Base-by-base conservation (phyloP, 257 asterid species). In the Anisodus tanguticus region DNA sequence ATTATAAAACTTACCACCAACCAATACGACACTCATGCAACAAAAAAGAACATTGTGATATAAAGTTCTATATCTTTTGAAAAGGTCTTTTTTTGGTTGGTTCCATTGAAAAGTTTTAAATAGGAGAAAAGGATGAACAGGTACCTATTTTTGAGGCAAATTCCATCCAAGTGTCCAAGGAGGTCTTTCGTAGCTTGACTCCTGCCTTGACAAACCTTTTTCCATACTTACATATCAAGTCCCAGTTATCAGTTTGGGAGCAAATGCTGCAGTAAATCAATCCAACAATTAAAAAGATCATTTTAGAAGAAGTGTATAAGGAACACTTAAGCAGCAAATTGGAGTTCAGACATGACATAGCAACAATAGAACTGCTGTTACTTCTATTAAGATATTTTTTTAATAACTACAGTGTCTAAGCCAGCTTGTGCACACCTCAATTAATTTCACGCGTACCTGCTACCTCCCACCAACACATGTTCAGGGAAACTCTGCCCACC, bases 121-220 rank as follows among this genome's bases (percentile, higher is more conserved):
- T 84, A 83, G 80, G 26, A 53, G 59, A 80, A 74, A 39, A 74
- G 80, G 41, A 88, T 31, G 47, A 77, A 37, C 43, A 9, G 67
- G 86, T 70, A 93, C 99, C 99, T 89, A 85, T 90, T 85, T 81
- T 92, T 37, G 96, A 92, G 72, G 98, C 93, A 90, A 93, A 90
- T 35, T 94, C 98, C 98, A 97, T 97, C 99, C 98, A 97, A 83
- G 84, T 54, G 41, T 91, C 96, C 84, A 93, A 91, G 82, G 98
- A 86, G 87, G 88, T 76, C 91, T 88, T 93, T 64, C 98, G 87
- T 63, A 95, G 92, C 53, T 84, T 92, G 64, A 93, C 93, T 86
- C 95, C 97, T 37, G 94, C 94, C 79, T 58, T 89, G 83, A 90
- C 88, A 83, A 95, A 93, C 87, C 91, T 90, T 90, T 89, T 93